Percentiles rank a stretch among this genome's conserved stretches.
Conservation (phyloP, 1,284 basidiomycete species). For the Naganishia sp. region DNA sequence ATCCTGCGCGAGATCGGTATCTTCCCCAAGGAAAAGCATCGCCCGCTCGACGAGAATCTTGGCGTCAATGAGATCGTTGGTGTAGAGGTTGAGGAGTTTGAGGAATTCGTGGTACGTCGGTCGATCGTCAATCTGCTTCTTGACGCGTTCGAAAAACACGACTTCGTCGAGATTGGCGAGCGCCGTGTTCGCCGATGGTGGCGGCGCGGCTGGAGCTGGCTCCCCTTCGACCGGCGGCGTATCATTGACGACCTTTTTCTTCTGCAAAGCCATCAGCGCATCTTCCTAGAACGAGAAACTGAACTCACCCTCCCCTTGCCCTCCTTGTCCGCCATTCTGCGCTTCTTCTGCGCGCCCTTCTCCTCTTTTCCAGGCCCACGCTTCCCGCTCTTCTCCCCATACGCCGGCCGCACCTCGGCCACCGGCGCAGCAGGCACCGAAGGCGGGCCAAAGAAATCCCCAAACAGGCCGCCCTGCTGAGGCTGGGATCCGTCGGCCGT, state of each 20-base stretch:
- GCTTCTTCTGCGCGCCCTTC: constrained; percentile 32
- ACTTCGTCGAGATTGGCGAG: constrained; percentile 77
- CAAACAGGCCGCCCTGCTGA: constrained; percentile 46
- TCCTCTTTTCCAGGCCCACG: constrained; percentile 24
- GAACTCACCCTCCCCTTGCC: constrained; percentile 31
- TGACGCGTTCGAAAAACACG: constrained; percentile 90
- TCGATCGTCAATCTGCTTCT: constrained; percentile 77
- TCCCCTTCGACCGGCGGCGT: constrained; percentile 29
- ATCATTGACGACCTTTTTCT: constrained; percentile 29
- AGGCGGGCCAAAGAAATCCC: constrained; percentile 37
- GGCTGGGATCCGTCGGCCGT: constrained; percentile 56
- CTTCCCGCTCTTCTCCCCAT: constrained; percentile 33
- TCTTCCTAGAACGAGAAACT: not conserved
- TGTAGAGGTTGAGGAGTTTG: constrained; percentile 91
- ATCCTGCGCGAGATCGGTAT: constrained; percentile 75
- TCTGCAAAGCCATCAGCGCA: constrained; percentile 17
- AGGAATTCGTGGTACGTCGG: constrained; percentile 95
- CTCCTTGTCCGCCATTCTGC: constrained; percentile 34
- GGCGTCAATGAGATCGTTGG: constrained; percentile 87
- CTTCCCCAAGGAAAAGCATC: constrained; percentile 69
- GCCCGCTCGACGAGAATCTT: constrained; percentile 79
- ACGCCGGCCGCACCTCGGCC: constrained; percentile 21
- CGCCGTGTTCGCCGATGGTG: constrained; percentile 32
- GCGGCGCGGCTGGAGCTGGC: not conserved
- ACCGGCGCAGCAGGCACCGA: not conserved